Base-by-base conservation (phyloP, 306 rosid genomes). In the Vigna trinervia region DNA sequence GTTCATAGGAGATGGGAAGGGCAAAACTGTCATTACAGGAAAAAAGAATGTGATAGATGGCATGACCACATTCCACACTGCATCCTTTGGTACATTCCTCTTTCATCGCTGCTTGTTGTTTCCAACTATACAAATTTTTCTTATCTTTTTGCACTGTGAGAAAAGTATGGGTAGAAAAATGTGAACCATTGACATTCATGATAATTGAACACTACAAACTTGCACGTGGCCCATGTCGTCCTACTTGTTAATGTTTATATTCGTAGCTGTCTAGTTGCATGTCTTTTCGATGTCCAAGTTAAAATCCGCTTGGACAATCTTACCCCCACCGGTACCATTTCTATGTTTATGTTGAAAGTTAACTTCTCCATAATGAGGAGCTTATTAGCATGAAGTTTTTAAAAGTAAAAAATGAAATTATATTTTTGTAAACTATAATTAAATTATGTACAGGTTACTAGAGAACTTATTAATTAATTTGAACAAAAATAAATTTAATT, bases 1-100 rank as follows among this genome's bases (percentile, higher is more conserved):
- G 99, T 88, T 96, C 50, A 88, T 96, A 8, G 99, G 99, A 0
- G 99, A 92, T 4, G 99, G 99, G 8, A 86, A 8, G 87, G 99
- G 87, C 9, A 78, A 76, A 75, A 96, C 98, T 0, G 81, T 87
- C 58, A 92, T 96, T 20, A 81, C 96, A 0, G 99, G 99, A 0
- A 51, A 64, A 1, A 92, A 36, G 56, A 92, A 71, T 73, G 81
- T 88, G 5, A 8, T 0, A 4, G 81, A 88, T 14, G 80, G 77
- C 12, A 5, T 84, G 76, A 96, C 99, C 15, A 96, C 99, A 19
- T 96, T 96, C 85, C 99, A 87, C 86, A 87, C 98, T 1, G 98
- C 99, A 6, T 77, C 93, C 19, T 96, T 96, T 4, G 99, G 99
- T 96, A 87, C 84, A 4, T 58, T 75, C 26, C n/a, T 63, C 71